Percentiles rank a stretch among this genome's conserved stretches.
These are phyloP conservation scores for Linderniella brevidens DNA, from an alignment of 257 asterid species.

Conservation along the genomic window DNA sequence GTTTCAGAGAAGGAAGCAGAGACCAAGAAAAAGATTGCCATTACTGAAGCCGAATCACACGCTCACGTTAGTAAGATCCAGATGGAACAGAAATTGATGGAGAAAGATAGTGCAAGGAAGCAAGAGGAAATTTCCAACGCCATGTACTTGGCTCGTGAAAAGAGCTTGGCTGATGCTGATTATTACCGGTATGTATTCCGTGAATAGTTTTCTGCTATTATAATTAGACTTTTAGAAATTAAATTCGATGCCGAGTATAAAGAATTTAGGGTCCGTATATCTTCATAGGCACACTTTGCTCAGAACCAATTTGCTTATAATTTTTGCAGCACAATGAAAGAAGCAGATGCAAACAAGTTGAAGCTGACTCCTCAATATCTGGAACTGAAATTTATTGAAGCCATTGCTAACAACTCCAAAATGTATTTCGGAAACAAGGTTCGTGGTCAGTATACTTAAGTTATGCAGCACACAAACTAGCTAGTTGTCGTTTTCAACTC, in stretches of 20 bases:
- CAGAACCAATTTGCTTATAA: too few species aligned
- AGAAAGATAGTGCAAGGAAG: slow-evolving; percentile 79
- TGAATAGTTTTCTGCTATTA: not conserved
- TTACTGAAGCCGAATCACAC: slow-evolving; percentile 85
- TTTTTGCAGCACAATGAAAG: slow-evolving; percentile 43
- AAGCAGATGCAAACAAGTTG: slow-evolving; percentile 88
- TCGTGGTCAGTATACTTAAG: slow-evolving; percentile 1
- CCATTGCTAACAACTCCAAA: slow-evolving; percentile 85
- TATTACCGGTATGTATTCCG: slow-evolving; percentile 46
- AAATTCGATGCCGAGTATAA: too few species aligned
- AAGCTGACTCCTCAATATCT: slow-evolving; percentile 73
- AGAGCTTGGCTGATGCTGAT: slow-evolving; percentile 90
- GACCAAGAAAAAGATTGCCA: slow-evolving; percentile 78
- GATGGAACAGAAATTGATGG: slow-evolving; percentile 89
- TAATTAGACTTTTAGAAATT: too few species aligned
- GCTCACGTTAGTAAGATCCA: slow-evolving; percentile 89
- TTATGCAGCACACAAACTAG: too few species aligned
- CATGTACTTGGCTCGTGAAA: slow-evolving; percentile 85
- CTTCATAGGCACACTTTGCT: too few species aligned
- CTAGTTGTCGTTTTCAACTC: too few species aligned
- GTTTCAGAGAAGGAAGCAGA: slow-evolving; percentile 99
- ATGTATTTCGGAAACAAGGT: slow-evolving; percentile 92
- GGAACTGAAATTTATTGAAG: slow-evolving; percentile 79
- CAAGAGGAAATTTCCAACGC: slow-evolving; percentile 85
- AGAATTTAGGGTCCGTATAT: too few species aligned